Evolutionary conservation across 805 yeast species (phyloP), one percentile per base, ranked within the genome.

Genomic region (Candida ficus): DNA sequence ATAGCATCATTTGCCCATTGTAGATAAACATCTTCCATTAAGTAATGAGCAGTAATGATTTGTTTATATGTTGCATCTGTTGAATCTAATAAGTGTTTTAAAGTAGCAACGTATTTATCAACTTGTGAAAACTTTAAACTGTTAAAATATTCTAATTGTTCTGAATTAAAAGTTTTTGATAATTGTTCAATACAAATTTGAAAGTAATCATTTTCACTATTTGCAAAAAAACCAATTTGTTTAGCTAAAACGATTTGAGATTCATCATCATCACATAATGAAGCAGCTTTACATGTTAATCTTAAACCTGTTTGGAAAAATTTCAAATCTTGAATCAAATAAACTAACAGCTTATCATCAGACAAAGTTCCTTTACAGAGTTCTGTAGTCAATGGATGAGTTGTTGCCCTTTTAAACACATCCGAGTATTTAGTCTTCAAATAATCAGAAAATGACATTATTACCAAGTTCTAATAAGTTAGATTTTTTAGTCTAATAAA

Each of bases 1-100:
- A 62, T 59, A 27, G 63, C 58, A 42, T 61, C 50, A 25, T 69
- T 64, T 1, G 78, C 78, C 81, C 80, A 76, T 19, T 67, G 68
- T 33, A 71, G 60, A 48, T 75, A 76, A 1, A 72, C 73, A 31
- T 64, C 62, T 46, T 75, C 81, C 69, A 73, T 70, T 17, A 66
- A 62, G 56, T 67, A 75, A 31, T 64, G 42, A 27, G 62, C 62
- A 2, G 77, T 71, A 29, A 73, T 59, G 19, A 71, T 38, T 46
- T 71, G 68, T 4, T 63, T 59, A 44, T 73, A 75, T 3, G 54
- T 48, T 20, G 49, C 46, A 0, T 62, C 53, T 6, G 47, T 38
- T 16, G 59, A 51, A 4, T 53, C 46, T 8, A 55, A 54, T 42
- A 70, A 52, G 11, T 60, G 47, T 4, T 54, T 50, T 44, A 75